phyloP scores from a whole-genome alignment of 805 yeast species.

The Jamesozyma rosinii region DNA sequence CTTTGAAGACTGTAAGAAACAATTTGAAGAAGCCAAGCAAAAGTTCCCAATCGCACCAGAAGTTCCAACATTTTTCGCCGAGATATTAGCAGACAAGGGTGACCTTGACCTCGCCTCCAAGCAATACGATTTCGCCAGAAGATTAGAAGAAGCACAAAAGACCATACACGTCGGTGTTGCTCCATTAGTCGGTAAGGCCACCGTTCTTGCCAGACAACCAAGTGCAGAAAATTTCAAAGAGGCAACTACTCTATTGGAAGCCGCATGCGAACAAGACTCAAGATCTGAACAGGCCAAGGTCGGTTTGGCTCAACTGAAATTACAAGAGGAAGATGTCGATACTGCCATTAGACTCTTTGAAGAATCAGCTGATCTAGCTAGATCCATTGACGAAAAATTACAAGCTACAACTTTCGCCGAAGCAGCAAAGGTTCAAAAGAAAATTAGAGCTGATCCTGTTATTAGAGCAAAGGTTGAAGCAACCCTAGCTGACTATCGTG shows the following conservation, averaged over 20 bases:
- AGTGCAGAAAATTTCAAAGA: constrained; percentile 37
- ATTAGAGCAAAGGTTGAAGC: constrained; percentile 56
- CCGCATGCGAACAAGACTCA: constrained; percentile 79
- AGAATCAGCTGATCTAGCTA: constrained; percentile 70
- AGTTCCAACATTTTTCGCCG: constrained; percentile 92
- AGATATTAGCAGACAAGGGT: constrained; percentile 75
- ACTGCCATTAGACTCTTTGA: constrained; percentile 78
- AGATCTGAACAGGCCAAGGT: constrained; percentile 81
- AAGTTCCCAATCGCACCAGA: constrained; percentile 82
- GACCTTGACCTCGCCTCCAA: constrained; percentile 62
- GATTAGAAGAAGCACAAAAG: constrained; percentile 58
- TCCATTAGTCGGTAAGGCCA: constrained; percentile 85
- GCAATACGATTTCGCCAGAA: constrained; percentile 79
- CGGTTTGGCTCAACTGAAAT: constrained; percentile 82
- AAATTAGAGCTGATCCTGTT: constrained; percentile 61
- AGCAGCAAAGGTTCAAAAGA: constrained; percentile 83
- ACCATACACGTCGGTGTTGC: constrained; percentile 74
- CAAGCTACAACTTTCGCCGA: constrained; percentile 89
- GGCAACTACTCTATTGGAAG: constrained; percentile 56
- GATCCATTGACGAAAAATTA: constrained; percentile 76
- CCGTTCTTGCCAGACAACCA: constrained; percentile 50
- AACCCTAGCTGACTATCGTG: constrained; percentile 37
- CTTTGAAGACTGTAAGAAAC: constrained; percentile 48
- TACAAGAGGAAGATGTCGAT: constrained; percentile 73
- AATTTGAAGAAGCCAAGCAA: constrained; percentile 59